These are phyloP conservation scores for Oemleria cerasiformis DNA, from an alignment of 306 rosid species.

Conservation along the genomic window DNA sequence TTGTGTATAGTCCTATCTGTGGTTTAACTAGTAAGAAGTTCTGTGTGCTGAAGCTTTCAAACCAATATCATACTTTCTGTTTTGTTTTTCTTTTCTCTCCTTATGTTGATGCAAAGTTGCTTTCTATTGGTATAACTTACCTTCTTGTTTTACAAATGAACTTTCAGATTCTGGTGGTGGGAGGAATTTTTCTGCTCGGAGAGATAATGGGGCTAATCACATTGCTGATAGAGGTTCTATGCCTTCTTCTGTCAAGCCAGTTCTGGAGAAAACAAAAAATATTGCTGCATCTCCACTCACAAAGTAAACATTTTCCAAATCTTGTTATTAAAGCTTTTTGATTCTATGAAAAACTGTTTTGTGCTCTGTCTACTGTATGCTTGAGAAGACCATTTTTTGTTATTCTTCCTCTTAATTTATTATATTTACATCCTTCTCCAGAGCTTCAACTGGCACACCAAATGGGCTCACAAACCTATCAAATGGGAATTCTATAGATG, in stretches of 20 bases:
- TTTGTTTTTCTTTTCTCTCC: not conserved
- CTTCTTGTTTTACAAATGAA: constrained; percentile 21
- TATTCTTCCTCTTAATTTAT: not conserved
- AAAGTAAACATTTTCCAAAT: constrained; percentile 37
- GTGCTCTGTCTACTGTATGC: not conserved
- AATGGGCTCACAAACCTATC: constrained; percentile 43
- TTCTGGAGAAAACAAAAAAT: constrained; percentile 39
- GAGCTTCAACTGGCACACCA: constrained; percentile 45
- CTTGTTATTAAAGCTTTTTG: constrained; percentile 11
- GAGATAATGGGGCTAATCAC: constrained; percentile 58
- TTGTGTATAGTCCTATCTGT: too few relatives aligned
- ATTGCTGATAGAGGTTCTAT: constrained; percentile 38
- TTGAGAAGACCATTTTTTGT: not conserved
- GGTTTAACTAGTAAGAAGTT: not conserved
- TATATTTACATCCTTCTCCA: constrained; percentile 8
- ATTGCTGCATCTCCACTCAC: constrained; percentile 32
- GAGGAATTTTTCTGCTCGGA: constrained; percentile 42
- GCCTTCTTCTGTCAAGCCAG: constrained; percentile 32
- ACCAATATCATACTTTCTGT: too few relatives aligned
- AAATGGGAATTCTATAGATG: constrained; percentile 43
- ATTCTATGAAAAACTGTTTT: not conserved
- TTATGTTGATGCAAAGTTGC: not conserved
- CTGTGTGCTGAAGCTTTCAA: not conserved
- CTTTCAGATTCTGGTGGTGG: constrained; percentile 54
- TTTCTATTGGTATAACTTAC: constrained; percentile 7